Evolutionary conservation across 345 rosid species (phyloP).

Genomic region (Excoecaria agallocha): DNA sequence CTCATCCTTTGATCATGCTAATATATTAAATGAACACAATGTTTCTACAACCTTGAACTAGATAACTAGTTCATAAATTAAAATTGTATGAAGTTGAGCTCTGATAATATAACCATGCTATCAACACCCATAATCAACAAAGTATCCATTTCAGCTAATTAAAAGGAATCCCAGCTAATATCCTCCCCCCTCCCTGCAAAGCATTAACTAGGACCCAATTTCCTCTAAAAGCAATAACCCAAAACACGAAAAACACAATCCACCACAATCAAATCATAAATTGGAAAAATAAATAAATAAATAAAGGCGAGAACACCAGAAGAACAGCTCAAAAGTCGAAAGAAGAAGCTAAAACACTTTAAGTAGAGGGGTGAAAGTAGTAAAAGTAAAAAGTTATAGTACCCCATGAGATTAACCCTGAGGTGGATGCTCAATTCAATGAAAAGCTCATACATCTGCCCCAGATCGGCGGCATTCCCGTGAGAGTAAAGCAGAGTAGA

Average conservation of each 20-base stretch:
- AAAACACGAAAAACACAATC: not conserved
- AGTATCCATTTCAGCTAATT: not conserved
- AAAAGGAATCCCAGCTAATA: not conserved
- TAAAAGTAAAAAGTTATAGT: not conserved
- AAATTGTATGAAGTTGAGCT: not conserved
- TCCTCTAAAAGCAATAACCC: not conserved
- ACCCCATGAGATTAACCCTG: slow-evolving; percentile 94
- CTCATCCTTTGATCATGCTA: not conserved
- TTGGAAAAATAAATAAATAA: not conserved
- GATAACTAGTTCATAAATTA: not conserved
- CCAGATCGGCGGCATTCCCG: slow-evolving; percentile 93
- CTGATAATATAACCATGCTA: not conserved
- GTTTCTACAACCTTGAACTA: not conserved
- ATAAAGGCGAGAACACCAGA: not conserved
- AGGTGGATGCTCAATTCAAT: slow-evolving; percentile 85
- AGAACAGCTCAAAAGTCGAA: slow-evolving; percentile 2
- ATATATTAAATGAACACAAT: not conserved
- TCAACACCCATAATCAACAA: not conserved
- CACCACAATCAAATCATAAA: not conserved
- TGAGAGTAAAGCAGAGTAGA: slow-evolving; percentile 87
- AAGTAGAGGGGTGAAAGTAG: not conserved
- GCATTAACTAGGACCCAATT: not conserved
- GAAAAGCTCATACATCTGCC: slow-evolving; percentile 99
- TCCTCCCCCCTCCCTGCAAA: not conserved
- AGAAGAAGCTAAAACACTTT: not conserved